Percentiles rank a stretch among this genome's conserved stretches.
phyloP scores from a whole-genome alignment of 768 basidiomycete species.

The Trametes villosa region DNA sequence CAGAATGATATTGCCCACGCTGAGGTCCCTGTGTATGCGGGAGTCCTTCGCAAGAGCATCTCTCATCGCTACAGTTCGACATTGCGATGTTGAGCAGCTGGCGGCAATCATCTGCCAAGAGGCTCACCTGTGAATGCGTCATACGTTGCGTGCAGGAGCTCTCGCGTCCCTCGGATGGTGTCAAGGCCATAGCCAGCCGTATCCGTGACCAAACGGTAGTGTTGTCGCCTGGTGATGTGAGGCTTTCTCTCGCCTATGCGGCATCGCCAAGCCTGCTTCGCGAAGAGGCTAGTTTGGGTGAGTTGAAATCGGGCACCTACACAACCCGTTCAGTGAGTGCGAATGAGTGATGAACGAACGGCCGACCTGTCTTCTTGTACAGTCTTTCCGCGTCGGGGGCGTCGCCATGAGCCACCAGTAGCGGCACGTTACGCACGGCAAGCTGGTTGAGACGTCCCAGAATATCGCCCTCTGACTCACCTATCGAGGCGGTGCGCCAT shows the following conservation, averaged over 20 bases:
- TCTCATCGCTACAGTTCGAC: not conserved
- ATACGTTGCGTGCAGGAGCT: conserved; percentile 6
- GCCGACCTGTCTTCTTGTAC: not conserved
- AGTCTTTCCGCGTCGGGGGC: not conserved
- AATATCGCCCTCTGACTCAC: not conserved
- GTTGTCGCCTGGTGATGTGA: not conserved
- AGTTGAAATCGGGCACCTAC: not conserved
- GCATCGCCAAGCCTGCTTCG: not conserved
- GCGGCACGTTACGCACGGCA: conserved; percentile 1
- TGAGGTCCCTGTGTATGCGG: conserved; percentile 15
- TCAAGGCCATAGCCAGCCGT: conserved; percentile 8
- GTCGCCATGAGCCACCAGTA: conserved; percentile 6
- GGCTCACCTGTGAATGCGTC: conserved; percentile 6
- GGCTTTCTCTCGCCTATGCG: not conserved
- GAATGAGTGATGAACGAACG: not conserved
- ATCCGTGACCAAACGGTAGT: conserved; percentile 11
- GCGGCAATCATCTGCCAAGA: not conserved
- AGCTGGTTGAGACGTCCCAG: not conserved
- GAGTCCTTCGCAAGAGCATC: conserved; percentile 1
- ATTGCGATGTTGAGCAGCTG: not conserved
- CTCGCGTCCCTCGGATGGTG: conserved; percentile 7
- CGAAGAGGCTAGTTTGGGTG: not conserved
- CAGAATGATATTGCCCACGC: conserved; percentile 15
- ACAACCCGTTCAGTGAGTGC: not conserved
- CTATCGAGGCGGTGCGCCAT: not conserved